phyloP scores from a whole-genome alignment of 768 basidiomycete genomes.

The Leccinum variicolor region DNA sequence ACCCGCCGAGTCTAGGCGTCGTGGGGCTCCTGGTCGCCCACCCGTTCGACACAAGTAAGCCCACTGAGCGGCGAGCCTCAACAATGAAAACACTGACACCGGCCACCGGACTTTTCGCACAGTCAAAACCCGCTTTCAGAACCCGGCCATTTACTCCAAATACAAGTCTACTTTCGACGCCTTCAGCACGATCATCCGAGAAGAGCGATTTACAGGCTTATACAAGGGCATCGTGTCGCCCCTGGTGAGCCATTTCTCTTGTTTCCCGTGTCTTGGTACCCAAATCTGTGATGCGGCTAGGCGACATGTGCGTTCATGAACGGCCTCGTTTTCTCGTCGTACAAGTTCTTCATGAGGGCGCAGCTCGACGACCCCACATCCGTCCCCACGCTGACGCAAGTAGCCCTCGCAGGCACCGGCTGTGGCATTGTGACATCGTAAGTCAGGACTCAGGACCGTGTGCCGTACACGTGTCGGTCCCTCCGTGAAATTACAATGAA shows the following conservation, averaged over 20 bases:
- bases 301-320: slow-evolving; percentile 74
- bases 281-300: slow-evolving; percentile 34
- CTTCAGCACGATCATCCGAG: slow-evolving; percentile 60
- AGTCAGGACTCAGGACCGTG: slow-evolving; percentile 23
- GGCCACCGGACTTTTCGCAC: not conserved
- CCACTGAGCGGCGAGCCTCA: not conserved
- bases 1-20: slow-evolving; percentile 39
- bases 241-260: slow-evolving; percentile 46
- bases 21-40: slow-evolving; percentile 68
- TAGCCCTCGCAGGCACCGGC: slow-evolving; percentile 74
- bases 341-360: slow-evolving; percentile 70
- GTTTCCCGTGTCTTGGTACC: not conserved
- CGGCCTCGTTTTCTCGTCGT: slow-evolving; percentile 82
- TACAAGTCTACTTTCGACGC: slow-evolving; percentile 68
- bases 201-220: slow-evolving; percentile 65
- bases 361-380: slow-evolving; percentile 48
- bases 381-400: slow-evolving; percentile 65
- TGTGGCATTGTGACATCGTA: slow-evolving; percentile 80
- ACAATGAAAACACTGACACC: not conserved
- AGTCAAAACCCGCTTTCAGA: slow-evolving; percentile 85
- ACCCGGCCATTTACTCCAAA: slow-evolving; percentile 48
- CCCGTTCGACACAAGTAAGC: slow-evolving; percentile 69
- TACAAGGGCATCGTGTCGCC: slow-evolving; percentile 81
- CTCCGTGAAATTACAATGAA: not conserved
- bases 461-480: not conserved